A percentile compares a stretch with the other conserved stretches of the same genome.
These are phyloP conservation scores for Eimeria sp. DNA, from an alignment of 169 alveolate genomes.

Conservation along the genomic window DNA sequence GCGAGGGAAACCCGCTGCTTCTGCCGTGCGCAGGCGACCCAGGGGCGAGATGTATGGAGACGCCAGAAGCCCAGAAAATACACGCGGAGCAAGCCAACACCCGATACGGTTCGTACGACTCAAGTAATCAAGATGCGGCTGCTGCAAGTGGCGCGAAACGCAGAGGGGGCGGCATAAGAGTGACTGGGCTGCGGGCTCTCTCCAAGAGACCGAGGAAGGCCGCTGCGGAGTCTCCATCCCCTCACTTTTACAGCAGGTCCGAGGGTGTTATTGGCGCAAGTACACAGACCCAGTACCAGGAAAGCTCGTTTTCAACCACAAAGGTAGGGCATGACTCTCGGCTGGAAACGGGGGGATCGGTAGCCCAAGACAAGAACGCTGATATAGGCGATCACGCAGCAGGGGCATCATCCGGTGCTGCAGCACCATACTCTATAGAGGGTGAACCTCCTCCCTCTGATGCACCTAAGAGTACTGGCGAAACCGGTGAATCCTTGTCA, in stretches of 20 bases:
- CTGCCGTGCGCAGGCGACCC: neutral
- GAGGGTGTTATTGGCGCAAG: neutral
- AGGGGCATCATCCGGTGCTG: neutral
- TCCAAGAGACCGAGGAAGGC: slow-evolving; percentile 33
- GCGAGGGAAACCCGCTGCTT: slow-evolving; percentile 64
- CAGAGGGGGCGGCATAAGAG: slow-evolving; percentile 18
- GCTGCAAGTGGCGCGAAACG: slow-evolving; percentile 33
- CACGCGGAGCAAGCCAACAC: neutral
- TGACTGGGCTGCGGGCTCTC: neutral
- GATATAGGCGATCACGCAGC: neutral
- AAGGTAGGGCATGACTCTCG: neutral
- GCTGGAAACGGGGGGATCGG: slow-evolving; percentile 47
- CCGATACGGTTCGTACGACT: neutral
- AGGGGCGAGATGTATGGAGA: neutral
- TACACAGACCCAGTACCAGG: neutral
- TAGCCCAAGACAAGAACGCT: slow-evolving; percentile 5
- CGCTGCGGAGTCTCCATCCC: neutral
- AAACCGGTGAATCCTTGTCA: neutral
- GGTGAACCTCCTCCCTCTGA: slow-evolving; percentile 29
- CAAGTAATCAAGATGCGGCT: neutral
- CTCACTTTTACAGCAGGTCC: neutral
- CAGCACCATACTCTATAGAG: neutral
- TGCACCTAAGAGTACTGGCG: neutral
- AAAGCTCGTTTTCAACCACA: neutral
- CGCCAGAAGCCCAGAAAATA: neutral